These are phyloP conservation scores for Penicillium aurantiogriseum DNA, from an alignment of 2,329 filamentous ascomycete species.

Conservation along the genomic window DNA sequence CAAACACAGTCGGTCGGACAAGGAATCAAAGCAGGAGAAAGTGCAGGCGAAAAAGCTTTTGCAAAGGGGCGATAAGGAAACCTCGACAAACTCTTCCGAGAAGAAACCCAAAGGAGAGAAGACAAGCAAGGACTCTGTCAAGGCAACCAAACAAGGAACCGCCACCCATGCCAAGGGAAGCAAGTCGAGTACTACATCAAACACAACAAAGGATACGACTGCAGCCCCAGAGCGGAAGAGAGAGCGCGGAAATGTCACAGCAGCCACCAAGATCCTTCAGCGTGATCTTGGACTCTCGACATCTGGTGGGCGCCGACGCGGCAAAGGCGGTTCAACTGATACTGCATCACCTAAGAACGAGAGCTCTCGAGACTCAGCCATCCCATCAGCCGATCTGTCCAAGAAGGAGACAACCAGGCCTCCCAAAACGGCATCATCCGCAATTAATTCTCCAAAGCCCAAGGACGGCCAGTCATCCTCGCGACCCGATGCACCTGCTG, in stretches of 20 bases:
- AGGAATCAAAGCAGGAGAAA: constrained; percentile 43
- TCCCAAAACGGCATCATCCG: constrained; percentile 16
- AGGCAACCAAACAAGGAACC: constrained; percentile 47
- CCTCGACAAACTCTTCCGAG: constrained; percentile 27
- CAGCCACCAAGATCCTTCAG: constrained; percentile 59
- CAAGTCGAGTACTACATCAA: constrained; percentile 33
- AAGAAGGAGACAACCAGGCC: constrained; percentile 27
- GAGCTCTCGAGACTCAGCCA: constrained; percentile 15
- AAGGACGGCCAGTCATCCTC: constrained; percentile 27
- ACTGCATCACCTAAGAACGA: constrained; percentile 25
- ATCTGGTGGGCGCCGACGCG: constrained; percentile 43
- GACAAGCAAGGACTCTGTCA: constrained; percentile 61
- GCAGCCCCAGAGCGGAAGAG: constrained; percentile 49
- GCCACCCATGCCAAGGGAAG: constrained; percentile 35
- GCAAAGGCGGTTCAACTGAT: constrained; percentile 31
- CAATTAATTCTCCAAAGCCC: constrained; percentile 16
- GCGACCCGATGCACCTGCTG: constrained; percentile 16
- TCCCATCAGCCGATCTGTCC: constrained; percentile 1
- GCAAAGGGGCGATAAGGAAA: constrained; percentile 39
- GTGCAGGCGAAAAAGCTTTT: constrained; percentile 45
- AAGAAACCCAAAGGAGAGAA: constrained; percentile 53
- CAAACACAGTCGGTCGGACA: constrained; percentile 43
- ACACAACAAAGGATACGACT: constrained; percentile 27
- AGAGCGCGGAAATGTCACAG: constrained; percentile 53
- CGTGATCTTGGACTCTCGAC: constrained; percentile 59